Conservation (phyloP, 768 basidiomycete species). For the Boletus subcaerulescens region DNA sequence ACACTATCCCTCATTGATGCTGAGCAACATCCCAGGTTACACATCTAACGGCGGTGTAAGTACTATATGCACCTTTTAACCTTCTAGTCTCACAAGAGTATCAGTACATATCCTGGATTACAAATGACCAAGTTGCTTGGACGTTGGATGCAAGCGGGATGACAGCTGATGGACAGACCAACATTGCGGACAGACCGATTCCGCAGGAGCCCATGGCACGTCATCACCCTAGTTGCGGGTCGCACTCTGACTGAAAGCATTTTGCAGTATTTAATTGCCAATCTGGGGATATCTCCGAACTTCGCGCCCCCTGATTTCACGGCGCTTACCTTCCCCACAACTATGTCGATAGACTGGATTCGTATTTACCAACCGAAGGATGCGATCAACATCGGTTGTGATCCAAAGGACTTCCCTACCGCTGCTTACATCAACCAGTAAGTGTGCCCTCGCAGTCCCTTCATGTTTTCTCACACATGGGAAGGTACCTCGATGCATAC, state of each 20-base stretch:
- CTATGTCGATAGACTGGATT: conserved; percentile 82
- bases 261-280: conserved; percentile 74
- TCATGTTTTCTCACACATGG: conserved; percentile 2
- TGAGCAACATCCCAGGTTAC: conserved; percentile 16
- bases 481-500: conserved; percentile 66
- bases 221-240: neutral
- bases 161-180: conserved; percentile 49
- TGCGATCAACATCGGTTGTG: conserved; percentile 78
- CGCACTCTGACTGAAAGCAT: neutral
- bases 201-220: conserved; percentile 82
- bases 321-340: conserved; percentile 67
- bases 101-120: conserved; percentile 81
- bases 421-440: conserved; percentile 74
- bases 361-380: conserved; percentile 83
- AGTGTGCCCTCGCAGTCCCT: conserved; percentile 15
- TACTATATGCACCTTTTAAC: conserved; percentile 2
- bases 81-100: conserved; percentile 5
- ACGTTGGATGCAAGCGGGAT: conserved; percentile 63
- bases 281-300: conserved; percentile 81
- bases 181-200: conserved; percentile 67
- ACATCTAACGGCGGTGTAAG: conserved; percentile 47
- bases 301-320: conserved; percentile 74
- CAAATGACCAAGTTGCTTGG: conserved; percentile 62
- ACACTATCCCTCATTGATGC: neutral
- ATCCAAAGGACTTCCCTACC: conserved; percentile 78